These are phyloP conservation scores for Pyricularia sp. DNA, from an alignment of 2,329 filamentous ascomycete genomes.

Conservation along the genomic window DNA sequence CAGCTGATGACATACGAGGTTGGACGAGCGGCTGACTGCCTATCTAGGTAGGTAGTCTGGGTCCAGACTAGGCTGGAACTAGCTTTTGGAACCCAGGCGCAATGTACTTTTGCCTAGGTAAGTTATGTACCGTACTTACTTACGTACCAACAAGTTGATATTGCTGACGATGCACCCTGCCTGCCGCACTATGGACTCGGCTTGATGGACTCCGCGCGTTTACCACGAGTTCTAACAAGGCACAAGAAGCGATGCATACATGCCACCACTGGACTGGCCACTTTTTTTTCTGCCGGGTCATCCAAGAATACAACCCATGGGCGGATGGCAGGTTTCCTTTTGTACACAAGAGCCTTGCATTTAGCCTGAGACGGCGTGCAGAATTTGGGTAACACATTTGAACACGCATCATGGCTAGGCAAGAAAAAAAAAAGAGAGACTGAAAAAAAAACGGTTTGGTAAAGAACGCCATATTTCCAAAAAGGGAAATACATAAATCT, in stretches of 20 bases:
- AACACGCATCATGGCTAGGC: background rate
- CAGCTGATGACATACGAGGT: background rate
- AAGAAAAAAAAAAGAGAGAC: too few relatives aligned
- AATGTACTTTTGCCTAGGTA: background rate
- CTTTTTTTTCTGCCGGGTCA: background rate
- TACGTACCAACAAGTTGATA: background rate
- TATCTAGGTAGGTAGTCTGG: background rate
- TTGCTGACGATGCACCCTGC: background rate
- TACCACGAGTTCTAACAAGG: background rate
- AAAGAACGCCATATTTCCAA: background rate
- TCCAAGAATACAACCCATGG: background rate
- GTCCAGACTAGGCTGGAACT: background rate
- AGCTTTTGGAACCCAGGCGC: background rate
- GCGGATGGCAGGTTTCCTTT: background rate
- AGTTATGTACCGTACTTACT: background rate
- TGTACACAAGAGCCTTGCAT: background rate
- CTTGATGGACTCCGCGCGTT: background rate
- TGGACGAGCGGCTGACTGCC: slow-evolving; percentile 1
- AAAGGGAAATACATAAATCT: background rate
- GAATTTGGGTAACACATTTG: background rate
- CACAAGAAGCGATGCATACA: background rate
- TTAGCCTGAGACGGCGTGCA: background rate
- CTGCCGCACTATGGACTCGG: background rate
- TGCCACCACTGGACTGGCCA: background rate
- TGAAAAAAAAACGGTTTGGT: background rate